Base-by-base conservation (phyloP, 148 eudicot species). In the Rhododendron molle region DNA sequence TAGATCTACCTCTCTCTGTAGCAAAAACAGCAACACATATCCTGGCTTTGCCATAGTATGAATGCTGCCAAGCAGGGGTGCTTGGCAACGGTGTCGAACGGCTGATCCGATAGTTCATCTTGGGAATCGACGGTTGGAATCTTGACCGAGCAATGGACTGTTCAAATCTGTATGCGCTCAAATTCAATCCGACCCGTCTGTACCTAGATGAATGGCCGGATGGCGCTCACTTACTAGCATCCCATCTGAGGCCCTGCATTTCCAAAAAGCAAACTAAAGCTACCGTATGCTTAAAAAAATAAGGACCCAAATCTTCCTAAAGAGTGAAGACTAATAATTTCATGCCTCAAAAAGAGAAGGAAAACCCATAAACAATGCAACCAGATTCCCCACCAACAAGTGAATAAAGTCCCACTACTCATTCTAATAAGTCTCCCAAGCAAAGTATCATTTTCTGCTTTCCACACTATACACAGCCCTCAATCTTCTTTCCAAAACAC, bases 331-430 rank as follows among this genome's bases (percentile, higher is more conserved):
- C 80, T 38, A 47, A 72, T 47, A 30, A 71, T 60, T 81, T 49
- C 84, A 47, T 65, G 36, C 84, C 78, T 77, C 20, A 43, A 62
- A 86, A 73, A 84, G 34, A 58, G 34, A 4, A 47, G 34, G 43
- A 85, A 88, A 88, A 81, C 85, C 81, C 87, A 85, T 84, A 50
- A 86, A 85, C 87, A 91, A 88, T 87, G 86, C 85, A 86, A 36
- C 81, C 58, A 90, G 86, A 87, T 89, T 89, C 88, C 71, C 78
- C 80, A 73, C 74, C 85, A 81, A 44, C 83, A 84, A 79, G 77
- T 56, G 79, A 88, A 85, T 83, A 92, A 88, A 89, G 85, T n/a
- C 71, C n/a, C 76, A n/a, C 54, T 71, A 71, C 15, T 71, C 76
- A 69, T 32, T 30, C 76, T 46, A 46, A 0, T 12, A 71, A 44